Percentiles rank a stretch among this genome's conserved stretches.
phyloP scores from a whole-genome alignment of 805 yeast genomes.

The Cyberlindnera subsufficiens region DNA sequence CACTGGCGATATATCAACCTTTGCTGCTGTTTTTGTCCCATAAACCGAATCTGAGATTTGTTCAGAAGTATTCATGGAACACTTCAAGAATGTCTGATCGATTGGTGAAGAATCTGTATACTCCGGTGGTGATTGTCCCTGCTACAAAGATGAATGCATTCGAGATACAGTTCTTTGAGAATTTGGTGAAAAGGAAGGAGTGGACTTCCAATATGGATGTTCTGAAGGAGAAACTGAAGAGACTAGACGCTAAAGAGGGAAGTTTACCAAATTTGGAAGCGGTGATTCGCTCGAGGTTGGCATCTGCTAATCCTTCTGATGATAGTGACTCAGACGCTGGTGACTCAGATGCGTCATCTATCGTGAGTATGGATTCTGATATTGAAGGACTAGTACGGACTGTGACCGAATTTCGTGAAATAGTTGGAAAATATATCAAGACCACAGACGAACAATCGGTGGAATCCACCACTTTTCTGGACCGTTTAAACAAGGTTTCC shows the following conservation, averaged over 20 bases:
- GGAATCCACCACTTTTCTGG: neutral
- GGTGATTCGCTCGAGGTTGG: neutral
- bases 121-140: constrained; percentile 65
- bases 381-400: constrained; percentile 1
- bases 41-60: constrained; percentile 36
- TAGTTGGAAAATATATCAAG: neutral
- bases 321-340: constrained; percentile 1
- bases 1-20: constrained; percentile 58
- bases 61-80: constrained; percentile 50
- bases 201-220: constrained; percentile 1
- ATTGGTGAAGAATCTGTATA: constrained; percentile 54
- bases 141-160: constrained; percentile 50
- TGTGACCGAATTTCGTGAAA: neutral
- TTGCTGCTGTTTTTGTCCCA: constrained; percentile 50
- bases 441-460: neutral
- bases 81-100: constrained; percentile 60
- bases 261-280: neutral
- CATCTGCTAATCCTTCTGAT: neutral
- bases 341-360: constrained; percentile 1
- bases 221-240: constrained; percentile 8
- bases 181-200: constrained; percentile 18
- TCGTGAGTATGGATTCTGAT: constrained; percentile 4
- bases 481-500: constrained; percentile 16
- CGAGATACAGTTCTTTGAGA: constrained; percentile 37
- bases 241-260: constrained; percentile 6